Base-by-base conservation (phyloP, 306 rosid species). In the Sicyos edulis region DNA sequence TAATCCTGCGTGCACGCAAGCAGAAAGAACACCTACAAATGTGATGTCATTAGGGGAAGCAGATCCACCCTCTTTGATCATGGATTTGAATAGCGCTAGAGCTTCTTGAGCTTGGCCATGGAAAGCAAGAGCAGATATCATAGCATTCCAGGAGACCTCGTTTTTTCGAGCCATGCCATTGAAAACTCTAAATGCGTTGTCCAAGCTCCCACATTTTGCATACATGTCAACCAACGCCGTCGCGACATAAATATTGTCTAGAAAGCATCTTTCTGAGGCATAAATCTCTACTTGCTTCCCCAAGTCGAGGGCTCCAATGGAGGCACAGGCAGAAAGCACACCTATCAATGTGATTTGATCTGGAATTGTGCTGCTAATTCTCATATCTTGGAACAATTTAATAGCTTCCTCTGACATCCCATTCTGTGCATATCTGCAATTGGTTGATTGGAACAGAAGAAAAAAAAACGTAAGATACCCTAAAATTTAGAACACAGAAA, bases 61-160 rank as follows among this genome's bases (percentile, higher is more conserved):
- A 71, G 80, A 75, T 40, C 77, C 89, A 63, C 85, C 87, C 24
- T 89, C 95, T 26, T 76, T 63, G 40, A 83, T 78, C 96, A 92
- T 86, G 64, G 87, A 73, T 75, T 87, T 59, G 78, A 92, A 92
- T 21, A 90, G 76, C 71, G 87, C 70, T 15, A 92, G 64, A 56
- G 96, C 93, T 61, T 90, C 96, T 80, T 75, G 54, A 20, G 96
- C 96, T 81, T 79, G 80, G 14, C 96, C 98, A 76, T 92, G 96
- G 81, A 86, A 88, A 78, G 96, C 98, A 83, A 90, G 90, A 10
- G 96, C 96, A 79, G 98, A 87, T 64, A 92, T 92, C 93, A 90
- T 90, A 64, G 93, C 93, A 77, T 90, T 92, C 98, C 98, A 92
- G 19, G 98, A 87, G 66, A 84, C 96, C 78, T 92, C 96, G 70